Percentiles rank a stretch among this genome's conserved stretches.
Evolutionary conservation across 1,284 basidiomycete genomes (phyloP).

Genomic region (Ceratobasidium sp.): DNA sequence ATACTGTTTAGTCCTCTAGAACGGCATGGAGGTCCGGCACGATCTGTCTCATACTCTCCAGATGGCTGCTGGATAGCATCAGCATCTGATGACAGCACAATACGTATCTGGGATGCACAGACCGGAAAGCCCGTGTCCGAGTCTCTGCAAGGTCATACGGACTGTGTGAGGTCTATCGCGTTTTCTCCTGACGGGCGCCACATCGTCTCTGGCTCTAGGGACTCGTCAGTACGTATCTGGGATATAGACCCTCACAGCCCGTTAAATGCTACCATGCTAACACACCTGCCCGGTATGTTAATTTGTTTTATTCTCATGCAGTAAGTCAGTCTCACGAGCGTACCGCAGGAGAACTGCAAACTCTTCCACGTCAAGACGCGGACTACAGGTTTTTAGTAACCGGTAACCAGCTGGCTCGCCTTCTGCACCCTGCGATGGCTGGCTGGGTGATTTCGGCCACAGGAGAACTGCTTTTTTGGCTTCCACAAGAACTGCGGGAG

Average conservation of each 20-base stretch:
- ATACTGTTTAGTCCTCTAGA: conserved; percentile 5
- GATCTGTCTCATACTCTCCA: conserved; percentile 32
- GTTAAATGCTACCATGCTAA: too few species aligned
- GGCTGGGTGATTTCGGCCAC: too few species aligned
- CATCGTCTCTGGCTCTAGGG: neutral
- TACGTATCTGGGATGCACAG: conserved; percentile 42
- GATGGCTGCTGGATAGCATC: conserved; percentile 17
- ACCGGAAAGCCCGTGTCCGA: neutral
- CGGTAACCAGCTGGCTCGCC: too few species aligned
- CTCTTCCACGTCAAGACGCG: neutral
- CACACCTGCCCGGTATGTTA: too few species aligned
- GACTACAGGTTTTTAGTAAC: too few species aligned
- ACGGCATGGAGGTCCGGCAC: conserved; percentile 26
- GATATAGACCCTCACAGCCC: neutral
- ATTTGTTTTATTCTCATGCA: neutral
- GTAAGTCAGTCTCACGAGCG: too few species aligned
- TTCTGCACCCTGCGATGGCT: too few species aligned
- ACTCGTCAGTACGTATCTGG: conserved; percentile 3
- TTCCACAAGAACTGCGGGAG: too few species aligned
- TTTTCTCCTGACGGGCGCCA: neutral
- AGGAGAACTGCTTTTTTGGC: too few species aligned
- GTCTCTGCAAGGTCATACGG: neutral
- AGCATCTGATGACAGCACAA: conserved; percentile 32
- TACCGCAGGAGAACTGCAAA: too few species aligned
- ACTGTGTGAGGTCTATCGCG: neutral